phyloP scores from a whole-genome alignment of 73 alveolate genomes.

The Tetrahymena elliotti region DNA sequence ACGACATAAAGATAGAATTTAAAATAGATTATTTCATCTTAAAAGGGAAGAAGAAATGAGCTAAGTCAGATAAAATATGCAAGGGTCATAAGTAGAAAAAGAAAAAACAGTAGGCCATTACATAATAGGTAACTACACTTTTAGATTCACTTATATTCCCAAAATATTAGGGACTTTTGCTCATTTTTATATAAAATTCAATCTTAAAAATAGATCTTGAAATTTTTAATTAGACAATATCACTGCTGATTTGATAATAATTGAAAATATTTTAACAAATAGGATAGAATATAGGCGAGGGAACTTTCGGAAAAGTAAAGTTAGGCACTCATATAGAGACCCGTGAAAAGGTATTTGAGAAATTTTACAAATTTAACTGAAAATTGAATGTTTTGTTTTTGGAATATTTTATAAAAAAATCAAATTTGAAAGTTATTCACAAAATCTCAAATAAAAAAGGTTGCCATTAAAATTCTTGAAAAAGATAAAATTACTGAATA shows the following conservation, averaged over 20 bases:
- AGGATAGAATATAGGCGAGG: not conserved
- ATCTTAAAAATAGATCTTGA: not conserved
- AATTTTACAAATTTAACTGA: conserved; percentile 40
- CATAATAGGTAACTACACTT: not conserved
- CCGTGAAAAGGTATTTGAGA: conserved; percentile 13
- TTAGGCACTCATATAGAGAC: conserved; percentile 8
- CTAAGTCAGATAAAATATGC: not conserved
- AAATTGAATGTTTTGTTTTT: conserved; percentile 45
- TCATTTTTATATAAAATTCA: not conserved
- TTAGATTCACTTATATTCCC: not conserved
- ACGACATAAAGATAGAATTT: not conserved
- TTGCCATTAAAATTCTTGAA: conserved; percentile 89
- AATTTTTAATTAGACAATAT: not conserved
- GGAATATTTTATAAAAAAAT: not conserved
- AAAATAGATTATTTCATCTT: not conserved
- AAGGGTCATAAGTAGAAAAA: not conserved
- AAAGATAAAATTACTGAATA: conserved; percentile 77
- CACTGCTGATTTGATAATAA: not conserved
- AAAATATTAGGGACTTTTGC: not conserved
- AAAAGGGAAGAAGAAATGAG: not conserved
- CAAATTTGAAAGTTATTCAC: not conserved
- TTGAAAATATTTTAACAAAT: not conserved
- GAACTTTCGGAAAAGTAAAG: conserved; percentile 40
- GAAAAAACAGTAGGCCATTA: not conserved
- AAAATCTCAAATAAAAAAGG: conserved; percentile 27